These are phyloP conservation scores for Pyrus pyrifolia DNA, from an alignment of 306 rosid genomes.

Conservation along the genomic window DNA sequence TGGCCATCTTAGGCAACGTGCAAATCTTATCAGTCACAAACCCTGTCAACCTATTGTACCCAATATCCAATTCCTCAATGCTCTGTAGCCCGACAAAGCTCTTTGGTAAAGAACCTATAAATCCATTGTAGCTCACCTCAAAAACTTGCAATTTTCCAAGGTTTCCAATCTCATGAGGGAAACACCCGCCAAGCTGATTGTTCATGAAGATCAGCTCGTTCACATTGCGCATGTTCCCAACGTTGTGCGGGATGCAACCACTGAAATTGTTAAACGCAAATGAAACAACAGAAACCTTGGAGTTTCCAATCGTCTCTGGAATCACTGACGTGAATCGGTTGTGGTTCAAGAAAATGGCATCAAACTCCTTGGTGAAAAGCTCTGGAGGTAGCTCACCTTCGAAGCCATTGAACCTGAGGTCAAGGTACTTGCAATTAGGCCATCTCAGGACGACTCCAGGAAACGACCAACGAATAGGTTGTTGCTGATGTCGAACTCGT, in stretches of 20 bases:
- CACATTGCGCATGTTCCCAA: conserved; percentile 52
- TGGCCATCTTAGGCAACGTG: conserved; percentile 36
- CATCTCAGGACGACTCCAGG: conserved; percentile 36
- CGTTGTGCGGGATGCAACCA: conserved; percentile 59
- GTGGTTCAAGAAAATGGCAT: conserved; percentile 41
- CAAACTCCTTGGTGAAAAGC: conserved; percentile 37
- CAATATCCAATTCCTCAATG: conserved; percentile 38
- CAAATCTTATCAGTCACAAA: conserved; percentile 40
- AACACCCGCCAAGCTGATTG: conserved; percentile 52
- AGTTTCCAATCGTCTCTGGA: conserved; percentile 45
- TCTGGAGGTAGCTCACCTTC: conserved; percentile 55
- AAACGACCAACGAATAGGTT: conserved; percentile 70
- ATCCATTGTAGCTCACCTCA: conserved; percentile 40
- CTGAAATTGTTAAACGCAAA: conserved; percentile 55
- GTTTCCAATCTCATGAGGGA: conserved; percentile 56
- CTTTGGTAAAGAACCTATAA: conserved; percentile 46
- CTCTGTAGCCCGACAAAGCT: conserved; percentile 25
- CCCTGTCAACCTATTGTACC: conserved; percentile 44
- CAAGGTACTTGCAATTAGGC: conserved; percentile 40
- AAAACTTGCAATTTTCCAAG: conserved; percentile 28
- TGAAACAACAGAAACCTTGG: conserved; percentile 42
- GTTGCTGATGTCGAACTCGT: conserved; percentile 66
- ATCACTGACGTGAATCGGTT: conserved; percentile 25
- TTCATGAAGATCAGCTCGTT: conserved; percentile 50
- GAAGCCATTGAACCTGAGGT: conserved; percentile 57